Evolutionary conservation across 352 stramenopile genomes (phyloP), one percentile per base, ranked within the genome.

Genomic region (Ochromonadaceae sp.): DNA sequence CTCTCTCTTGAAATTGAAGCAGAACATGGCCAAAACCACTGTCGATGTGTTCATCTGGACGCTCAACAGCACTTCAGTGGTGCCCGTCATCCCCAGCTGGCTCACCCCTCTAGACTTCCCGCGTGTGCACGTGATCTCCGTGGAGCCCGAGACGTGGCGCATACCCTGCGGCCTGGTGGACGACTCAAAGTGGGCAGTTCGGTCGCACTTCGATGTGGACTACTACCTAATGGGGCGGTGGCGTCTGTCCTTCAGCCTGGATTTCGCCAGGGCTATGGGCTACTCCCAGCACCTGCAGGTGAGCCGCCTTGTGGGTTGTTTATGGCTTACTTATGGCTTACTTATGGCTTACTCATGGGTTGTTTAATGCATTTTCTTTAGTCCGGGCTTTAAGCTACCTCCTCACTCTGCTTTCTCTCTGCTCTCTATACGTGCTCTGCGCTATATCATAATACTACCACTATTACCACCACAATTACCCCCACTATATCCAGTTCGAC

Each of bases 171-270:
- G 32, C 9, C 31, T 60, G 36, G 7, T 10, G n/a, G 32, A 60
- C 31, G 52, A 60, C 10, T 50, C 10, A 28, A 2, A 57, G n/a
- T 60, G 52, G 52, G 36, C 36, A 30, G 14, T 52, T n/a, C 30
- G 52, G 31, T 47, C 43, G 35, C 14, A 60, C 4, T 60, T 60
- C 47, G 52, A 41, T 20, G n/a, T 60, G 9, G 52, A 60, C 31
- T 60, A 60, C 47, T 60, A 60, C 35, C n/a, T 60, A 3, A 60
- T 60, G 52, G 52, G 52, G 25, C 14, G 52, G 10, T 60, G 52
- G 52, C 9, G 52, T 35, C 32, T 60, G 35, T 32, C 52, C 17
- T 60, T 49, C 35, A 25, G 5, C 7, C 32, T 60, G 22, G 52
- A 60, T 28, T 60, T 60, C 47, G 52, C 31, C 26, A 49, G 32